Base-by-base conservation (phyloP, 768 basidiomycete genomes). In the Boletus sp. region DNA sequence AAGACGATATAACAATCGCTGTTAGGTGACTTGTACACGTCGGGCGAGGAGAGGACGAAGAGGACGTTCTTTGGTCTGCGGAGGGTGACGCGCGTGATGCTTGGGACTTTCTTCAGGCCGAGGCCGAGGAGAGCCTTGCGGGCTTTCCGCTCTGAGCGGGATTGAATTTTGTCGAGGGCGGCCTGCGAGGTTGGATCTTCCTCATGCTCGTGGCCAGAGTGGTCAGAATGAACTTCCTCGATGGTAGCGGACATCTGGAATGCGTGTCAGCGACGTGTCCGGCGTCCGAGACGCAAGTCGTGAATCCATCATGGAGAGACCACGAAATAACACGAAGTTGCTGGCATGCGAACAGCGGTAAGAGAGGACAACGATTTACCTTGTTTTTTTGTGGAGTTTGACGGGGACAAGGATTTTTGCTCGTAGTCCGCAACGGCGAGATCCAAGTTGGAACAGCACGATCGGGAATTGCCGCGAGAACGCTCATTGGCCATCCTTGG, bases 1-100 rank as follows among this genome's bases (percentile, higher is more conserved):
- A 98, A 99, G 61, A 99, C 94, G 71, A 99, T 93, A 82, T 99
- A 98, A 76, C 90, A 93, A 77, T 99, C 97, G 71, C 92, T 94
- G 77, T 93, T 94, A 42, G 90, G 87, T 49, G 92, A 94, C 81
- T 98, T 98, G 87, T 91, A 99, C 52, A 99, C 97, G 62, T 99
- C 97, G 37, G 97, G 97, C 50, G 87, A 79, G 52, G 92, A 85
- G 66, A 99, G 83, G 58, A 98, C 95, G 71, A 98, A 91, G 60
- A 98, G 85, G 60, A 96, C 94, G 71, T 94, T 94, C 79, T 98
- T 98, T 48, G 97, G 92, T 73, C 95, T 83, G 71, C 94, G 81
- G 67, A 99, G 81, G 55, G 94, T 96, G 52, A 99, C 97, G 55
- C 97, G 85, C 66, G 92, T 97, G 75, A 99, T 98, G 65, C 84